A percentile compares a stretch with the other conserved stretches of the same genome.
These are phyloP conservation scores for Ogataea methanolica DNA, from an alignment of 805 yeast genomes.

Conservation along the genomic window DNA sequence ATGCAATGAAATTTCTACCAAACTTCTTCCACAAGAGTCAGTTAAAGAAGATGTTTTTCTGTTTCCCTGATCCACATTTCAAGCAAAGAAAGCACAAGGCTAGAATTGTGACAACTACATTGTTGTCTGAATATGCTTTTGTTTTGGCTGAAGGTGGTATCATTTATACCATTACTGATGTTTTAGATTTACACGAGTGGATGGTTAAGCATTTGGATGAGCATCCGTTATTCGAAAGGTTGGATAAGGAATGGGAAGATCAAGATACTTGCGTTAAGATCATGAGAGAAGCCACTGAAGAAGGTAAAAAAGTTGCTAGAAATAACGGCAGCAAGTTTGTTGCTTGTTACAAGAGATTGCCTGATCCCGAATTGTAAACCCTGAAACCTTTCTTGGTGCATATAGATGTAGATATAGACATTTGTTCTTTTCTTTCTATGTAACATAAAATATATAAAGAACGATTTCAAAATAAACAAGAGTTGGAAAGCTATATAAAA, in stretches of 20 bases:
- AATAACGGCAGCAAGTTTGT: constrained; percentile 83
- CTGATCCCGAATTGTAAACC: constrained; percentile 42
- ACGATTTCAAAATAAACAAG: background rate
- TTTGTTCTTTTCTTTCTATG: background rate
- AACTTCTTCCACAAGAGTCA: constrained; percentile 85
- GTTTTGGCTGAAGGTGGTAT: constrained; percentile 83
- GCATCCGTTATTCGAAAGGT: constrained; percentile 87
- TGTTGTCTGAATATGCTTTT: constrained; percentile 88
- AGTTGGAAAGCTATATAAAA: too few relatives aligned
- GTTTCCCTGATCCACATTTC: constrained; percentile 99
- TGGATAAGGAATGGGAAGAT: constrained; percentile 72
- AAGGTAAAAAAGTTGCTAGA: constrained; percentile 93
- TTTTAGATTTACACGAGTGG: constrained; percentile 89
- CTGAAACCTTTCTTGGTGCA: background rate
- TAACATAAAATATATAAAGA: background rate
- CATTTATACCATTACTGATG: constrained; percentile 93
- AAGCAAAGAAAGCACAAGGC: constrained; percentile 97
- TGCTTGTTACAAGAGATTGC: constrained; percentile 79
- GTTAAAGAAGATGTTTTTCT: constrained; percentile 87
- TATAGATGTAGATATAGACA: background rate
- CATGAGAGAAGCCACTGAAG: constrained; percentile 94
- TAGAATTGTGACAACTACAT: constrained; percentile 85
- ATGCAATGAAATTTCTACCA: constrained; percentile 96
- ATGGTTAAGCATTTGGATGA: constrained; percentile 88
- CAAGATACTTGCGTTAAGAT: constrained; percentile 77